Evolutionary conservation across 805 yeast species (phyloP), one percentile per base, ranked within the genome.

Genomic region (Zygotorulaspora chibaensis): DNA sequence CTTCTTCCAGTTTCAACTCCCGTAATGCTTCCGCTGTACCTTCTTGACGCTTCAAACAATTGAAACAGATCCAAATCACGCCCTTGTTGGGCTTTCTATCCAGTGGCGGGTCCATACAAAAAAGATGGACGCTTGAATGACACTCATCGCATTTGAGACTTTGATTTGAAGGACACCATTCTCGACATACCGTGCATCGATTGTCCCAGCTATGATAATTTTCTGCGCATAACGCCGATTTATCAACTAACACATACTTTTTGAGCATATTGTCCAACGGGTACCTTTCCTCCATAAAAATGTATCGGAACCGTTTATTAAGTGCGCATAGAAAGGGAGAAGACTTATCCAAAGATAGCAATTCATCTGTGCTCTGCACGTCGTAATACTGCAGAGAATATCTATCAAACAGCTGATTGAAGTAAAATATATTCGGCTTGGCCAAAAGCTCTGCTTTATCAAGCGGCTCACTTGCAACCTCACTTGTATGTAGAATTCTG

Each of bases 1-100:
- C 34, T 30, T 50, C 43, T 33, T 53, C 53, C n/a, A 38, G 38
- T 11, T 36, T 36, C 3, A 43, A 33, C 20, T 49, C 50, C 20
- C 43, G 16, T 5, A 47, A 15, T 1, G 55, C 43, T 29, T 47
- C 54, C 40, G 38, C 16, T 18, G 68, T 67, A n/a, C 66, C 62
- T 49, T 81, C 84, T 42, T 76, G 75, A 27, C 70, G 74, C 53
- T 79, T 76, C n/a, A 83, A 73, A 67, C 97, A 89, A 4, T 70
- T 62, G 25, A 87, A 90, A 70, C 97, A 89, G 20, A 87, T 76
- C 96, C 96, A 90, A 8, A 88, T 86, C 60, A 87, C 85, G 1
- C 96, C 96, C 46, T 95, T 69, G 36, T 86, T 81, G 1, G 96
- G 96, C 57, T 86, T 86, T 51, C 78, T 77, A 42, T 77, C 62